Base-by-base conservation (phyloP, 352 stramenopile species). In the Phytophthora ramorum region DNA sequence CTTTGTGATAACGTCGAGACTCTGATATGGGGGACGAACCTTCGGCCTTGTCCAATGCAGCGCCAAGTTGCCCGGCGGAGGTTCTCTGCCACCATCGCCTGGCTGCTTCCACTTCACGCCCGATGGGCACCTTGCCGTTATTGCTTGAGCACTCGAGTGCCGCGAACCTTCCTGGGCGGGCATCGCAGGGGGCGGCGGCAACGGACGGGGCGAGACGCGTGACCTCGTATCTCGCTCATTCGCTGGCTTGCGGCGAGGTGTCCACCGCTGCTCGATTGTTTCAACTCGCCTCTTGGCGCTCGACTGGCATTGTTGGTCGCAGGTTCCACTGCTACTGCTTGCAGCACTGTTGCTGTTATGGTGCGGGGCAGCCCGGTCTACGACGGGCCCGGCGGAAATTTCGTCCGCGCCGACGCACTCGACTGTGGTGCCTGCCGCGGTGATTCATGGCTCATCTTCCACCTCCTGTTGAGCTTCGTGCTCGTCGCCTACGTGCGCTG, bases 401-500 rank as follows among this genome's bases (percentile, higher is more conserved):
- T 71, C 58, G 61, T 68, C 19, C 56, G 50, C 65, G 64, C 46
- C 49, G 59, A 68, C 61, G 40, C 69, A 50, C 8, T 71, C 13
- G 34, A 47, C 60, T 73, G 68, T 24, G 37, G 47, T 63, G 59
- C 57, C 30, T 66, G 56, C 34, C 34, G 46, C 35, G 28, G 47
- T 26, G 56, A 71, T 26, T 72, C 40, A 14, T 78, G 69, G 70
- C 66, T 81, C 54, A 59, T 78, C 41, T 74, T 78, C 13, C 73
- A 81, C 41, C 48, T 79, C 37, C 14, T 76, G 14, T 9, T 81
- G 53, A 81, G 73, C 73, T 81, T 81, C 49, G 16, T 72, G 35
- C 69, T 81, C n/a, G 73, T 74, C 17, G 70, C 73, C 24, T 70
- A 79, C 47, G 70, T 81, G 38, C 73, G 70, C n/a, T 81, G 73